Evolutionary conservation across 306 rosid species (phyloP).

Genomic region (Cucurbita maxima): DNA sequence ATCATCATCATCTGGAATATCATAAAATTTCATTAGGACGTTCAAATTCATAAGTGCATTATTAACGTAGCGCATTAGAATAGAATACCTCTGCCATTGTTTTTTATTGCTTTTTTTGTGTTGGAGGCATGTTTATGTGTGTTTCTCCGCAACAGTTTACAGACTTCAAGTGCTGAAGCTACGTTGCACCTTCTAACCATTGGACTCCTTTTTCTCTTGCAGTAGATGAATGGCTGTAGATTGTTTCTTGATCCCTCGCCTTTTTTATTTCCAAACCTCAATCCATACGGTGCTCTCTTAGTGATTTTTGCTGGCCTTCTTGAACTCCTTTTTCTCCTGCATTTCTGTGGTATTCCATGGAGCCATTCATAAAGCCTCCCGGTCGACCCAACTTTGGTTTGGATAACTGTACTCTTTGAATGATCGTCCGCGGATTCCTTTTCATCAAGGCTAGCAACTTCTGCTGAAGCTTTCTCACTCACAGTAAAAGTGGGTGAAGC

Average conservation of each 20-base stretch:
- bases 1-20: background rate
- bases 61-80: background rate
- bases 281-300: background rate
- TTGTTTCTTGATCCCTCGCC: background rate
- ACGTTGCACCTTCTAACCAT: slow-evolving; percentile 1
- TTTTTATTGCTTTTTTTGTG: too few relatives aligned
- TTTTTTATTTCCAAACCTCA: background rate
- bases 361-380: background rate
- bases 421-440: background rate
- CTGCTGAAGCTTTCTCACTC: background rate
- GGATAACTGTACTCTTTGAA: background rate
- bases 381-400: too few relatives aligned
- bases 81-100: background rate
- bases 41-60: background rate
- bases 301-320: background rate
- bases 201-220: background rate
- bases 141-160: background rate
- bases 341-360: background rate
- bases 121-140: background rate
- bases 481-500: too few relatives aligned
- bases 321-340: background rate
- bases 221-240: background rate
- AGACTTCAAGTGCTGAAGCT: background rate
- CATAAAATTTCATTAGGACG: background rate
- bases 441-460: background rate